Evolutionary conservation across 371 early-diverging fungal genomes (phyloP), one percentile per base, ranked within the genome.

Genomic region (Thermomucor indicae-seudaticae): DNA sequence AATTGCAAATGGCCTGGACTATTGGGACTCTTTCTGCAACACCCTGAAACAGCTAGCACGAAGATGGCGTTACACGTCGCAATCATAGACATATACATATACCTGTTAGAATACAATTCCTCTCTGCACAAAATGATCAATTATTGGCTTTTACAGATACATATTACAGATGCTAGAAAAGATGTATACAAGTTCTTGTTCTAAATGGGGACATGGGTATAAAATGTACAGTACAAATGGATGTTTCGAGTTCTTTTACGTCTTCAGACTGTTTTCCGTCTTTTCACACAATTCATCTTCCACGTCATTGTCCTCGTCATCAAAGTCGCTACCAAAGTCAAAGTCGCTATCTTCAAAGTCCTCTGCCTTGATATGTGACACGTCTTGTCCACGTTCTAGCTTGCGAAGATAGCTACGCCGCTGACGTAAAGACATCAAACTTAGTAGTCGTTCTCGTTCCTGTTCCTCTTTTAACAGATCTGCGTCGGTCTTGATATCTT

Each of bases 401-500:
- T 90, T 89, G 25, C 96, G 70, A 49, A 90, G 62, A 52, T 88
- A 91, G 30, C 88, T 80, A 57, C 96, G 75, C 53, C 91, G 85
- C 57, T 94, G 86, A 49, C 98, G 88, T 65, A 95, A 92, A 8
- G 83, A 75, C 85, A 96, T 81, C 47, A 67, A 60, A 25, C 65
- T 71, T 49, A 96, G 70, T 55, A 87, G 67, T 17, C 74, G 67
- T 54, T 91, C 86, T 23, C 80, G 67, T 53, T 88, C 88, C 57
- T 88, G 89, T 49, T 83, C 76, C 57, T 92, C 92, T 51, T 69
- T 71, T 34, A 69, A 53, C 17, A 72, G 27, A 49, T 84, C 82
- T 53, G 78, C 77, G 46, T 70, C 67, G 6, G 82, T 67, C 58
- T 83, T 80, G 46, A 78, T 68, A 51, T 83, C 68, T 52, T 70